Percentiles rank a stretch among this genome's conserved stretches.
Evolutionary conservation across 768 basidiomycete species (phyloP).

Genomic region (Suillus luteus): DNA sequence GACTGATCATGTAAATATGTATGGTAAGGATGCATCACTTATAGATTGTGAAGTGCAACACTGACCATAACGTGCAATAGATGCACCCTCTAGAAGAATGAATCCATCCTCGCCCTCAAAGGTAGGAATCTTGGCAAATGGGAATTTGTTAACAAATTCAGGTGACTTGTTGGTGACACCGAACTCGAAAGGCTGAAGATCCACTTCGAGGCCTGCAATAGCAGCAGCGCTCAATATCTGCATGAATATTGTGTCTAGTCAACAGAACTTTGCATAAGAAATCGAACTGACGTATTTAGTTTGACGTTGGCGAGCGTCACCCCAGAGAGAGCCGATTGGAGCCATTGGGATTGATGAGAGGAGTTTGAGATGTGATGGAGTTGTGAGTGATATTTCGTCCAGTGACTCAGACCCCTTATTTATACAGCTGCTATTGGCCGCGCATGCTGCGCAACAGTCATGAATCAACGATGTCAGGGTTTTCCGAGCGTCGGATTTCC

Average conservation of each 20-base stretch:
- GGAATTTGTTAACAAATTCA: slow-evolving; percentile 33
- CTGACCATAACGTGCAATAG: slow-evolving; percentile 33
- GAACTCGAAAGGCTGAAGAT: slow-evolving; percentile 25
- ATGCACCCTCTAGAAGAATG: slow-evolving; percentile 29
- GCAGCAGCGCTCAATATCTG: slow-evolving; percentile 33
- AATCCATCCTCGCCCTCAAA: slow-evolving; percentile 29
- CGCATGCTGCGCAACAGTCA: neutral
- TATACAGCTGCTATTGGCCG: neutral
- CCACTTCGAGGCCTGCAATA: slow-evolving; percentile 29
- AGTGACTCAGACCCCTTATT: neutral
- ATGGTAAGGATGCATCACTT: neutral
- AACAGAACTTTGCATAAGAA: neutral
- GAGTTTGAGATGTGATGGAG: neutral
- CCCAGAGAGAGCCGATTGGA: slow-evolving; percentile 33
- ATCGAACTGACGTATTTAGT: slow-evolving; percentile 27
- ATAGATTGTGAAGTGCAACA: neutral
- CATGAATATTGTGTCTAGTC: neutral
- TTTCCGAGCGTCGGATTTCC: neutral
- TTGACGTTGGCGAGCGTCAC: slow-evolving; percentile 27
- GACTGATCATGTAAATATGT: slow-evolving; percentile 12
- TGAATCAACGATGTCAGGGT: neutral
- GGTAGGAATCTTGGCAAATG: slow-evolving; percentile 30
- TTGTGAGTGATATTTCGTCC: slow-evolving; percentile 1
- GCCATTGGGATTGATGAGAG: slow-evolving; percentile 18
- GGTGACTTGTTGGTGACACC: slow-evolving; percentile 27